Evolutionary conservation across 768 basidiomycete species (phyloP), one percentile per base, ranked within the genome.

Genomic region (Tylopilus rubrobrunneus): DNA sequence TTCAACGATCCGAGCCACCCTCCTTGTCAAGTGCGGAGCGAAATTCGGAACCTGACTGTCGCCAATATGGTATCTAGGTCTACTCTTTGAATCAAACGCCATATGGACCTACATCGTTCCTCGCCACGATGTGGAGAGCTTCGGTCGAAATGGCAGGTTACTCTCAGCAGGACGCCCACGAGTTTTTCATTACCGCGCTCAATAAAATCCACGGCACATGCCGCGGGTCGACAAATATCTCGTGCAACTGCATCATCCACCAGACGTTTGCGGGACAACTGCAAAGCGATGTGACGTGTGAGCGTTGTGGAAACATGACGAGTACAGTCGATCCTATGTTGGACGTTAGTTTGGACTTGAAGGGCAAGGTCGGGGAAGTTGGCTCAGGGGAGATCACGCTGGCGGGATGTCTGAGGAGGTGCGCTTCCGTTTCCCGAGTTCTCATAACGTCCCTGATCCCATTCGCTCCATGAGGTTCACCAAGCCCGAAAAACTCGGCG

Each of bases 81-180:
- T 84, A 82, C 55, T 81, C 82, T 5, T 74, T 78, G 5, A 83
- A 82, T 56, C 67, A 73, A 10, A 68, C 75, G 7, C 85, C 92
- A 0, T 87, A 84, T 60, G 93, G 90, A 0, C 95, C 96, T 0
- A 82, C 86, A 3, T 83, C 84, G 4, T 87, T 98, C 66, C 79
- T 98, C 8, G 78, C 85, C 14, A 85, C 88, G 27, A 89, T 87
- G 33, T 98, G 94, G 95, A 80, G 78, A 56, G 73, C 76, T 5
- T 85, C 87, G 0, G 72, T 86, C 0, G 92, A 96, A 56, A 76
- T 98, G 27, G 83, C 92, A 5, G 95, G 94, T 2, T 92, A 98
- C 64, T 84, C 91, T 0, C 96, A 98, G 67, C 96, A 96, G 64
- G 95, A 98, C 56, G 91, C 92, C 2, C 92, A 95, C 75, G 87